A percentile compares a stretch with the other conserved stretches of the same genome.
These are phyloP conservation scores for Sclerotinia trifoliorum DNA, from an alignment of 2,329 filamentous ascomycete genomes.

Conservation along the genomic window DNA sequence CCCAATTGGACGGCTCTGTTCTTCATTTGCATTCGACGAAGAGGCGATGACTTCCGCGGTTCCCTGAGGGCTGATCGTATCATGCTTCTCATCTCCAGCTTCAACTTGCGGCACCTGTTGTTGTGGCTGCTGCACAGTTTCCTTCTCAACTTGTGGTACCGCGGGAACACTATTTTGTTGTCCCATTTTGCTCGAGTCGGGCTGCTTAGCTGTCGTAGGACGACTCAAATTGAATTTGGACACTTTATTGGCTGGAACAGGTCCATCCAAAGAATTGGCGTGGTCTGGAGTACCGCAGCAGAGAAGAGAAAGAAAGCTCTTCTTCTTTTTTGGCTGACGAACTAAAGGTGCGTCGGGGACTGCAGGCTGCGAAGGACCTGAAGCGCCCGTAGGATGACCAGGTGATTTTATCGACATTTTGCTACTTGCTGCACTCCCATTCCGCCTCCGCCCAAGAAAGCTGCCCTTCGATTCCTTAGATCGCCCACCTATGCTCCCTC, in stretches of 20 bases:
- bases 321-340: constrained; percentile 43
- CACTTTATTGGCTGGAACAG: constrained; percentile 47
- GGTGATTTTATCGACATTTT: constrained; percentile 53
- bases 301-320: constrained; percentile 47
- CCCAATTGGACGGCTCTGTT: constrained; percentile 24
- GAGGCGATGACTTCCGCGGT: constrained; percentile 12
- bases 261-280: constrained; percentile 43
- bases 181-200: constrained; percentile 30
- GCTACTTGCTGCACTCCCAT: constrained; percentile 66
- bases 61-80: constrained; percentile 23
- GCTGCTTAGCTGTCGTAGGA: constrained; percentile 38
- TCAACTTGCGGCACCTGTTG: constrained; percentile 28
- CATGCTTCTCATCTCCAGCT: constrained; percentile 25
- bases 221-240: constrained; percentile 42
- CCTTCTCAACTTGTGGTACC: constrained; percentile 35
- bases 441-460: constrained; percentile 60
- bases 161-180: constrained; percentile 26
- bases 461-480: constrained; percentile 67
- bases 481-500: constrained; percentile 61
- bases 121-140: constrained; percentile 31
- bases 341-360: constrained; percentile 36
- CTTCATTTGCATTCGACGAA: constrained; percentile 31
- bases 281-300: constrained; percentile 48
- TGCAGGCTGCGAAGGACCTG: constrained; percentile 40
- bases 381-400: constrained; percentile 42